phyloP scores from a whole-genome alignment of 305 asterid genomes.

The Fraxinus platypoda region DNA sequence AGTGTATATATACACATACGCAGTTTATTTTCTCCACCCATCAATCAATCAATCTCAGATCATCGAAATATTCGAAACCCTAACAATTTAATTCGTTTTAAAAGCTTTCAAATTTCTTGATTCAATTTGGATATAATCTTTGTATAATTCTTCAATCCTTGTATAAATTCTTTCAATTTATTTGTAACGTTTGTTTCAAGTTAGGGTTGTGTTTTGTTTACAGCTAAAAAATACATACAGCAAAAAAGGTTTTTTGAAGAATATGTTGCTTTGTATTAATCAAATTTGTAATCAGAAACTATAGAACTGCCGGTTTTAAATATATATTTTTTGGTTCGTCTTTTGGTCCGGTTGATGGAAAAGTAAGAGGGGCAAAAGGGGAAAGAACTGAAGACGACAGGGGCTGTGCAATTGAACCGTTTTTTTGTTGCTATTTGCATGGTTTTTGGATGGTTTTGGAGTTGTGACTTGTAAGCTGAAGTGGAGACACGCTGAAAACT shows the following conservation, averaged over 20 bases:
- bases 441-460: background rate
- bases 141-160: constrained; percentile 26
- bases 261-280: background rate
- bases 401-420: background rate
- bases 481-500: background rate
- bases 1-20: background rate
- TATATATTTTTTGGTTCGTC: background rate
- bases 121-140: constrained; percentile 39
- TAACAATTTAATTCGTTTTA: constrained; percentile 28
- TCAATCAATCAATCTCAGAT: background rate
- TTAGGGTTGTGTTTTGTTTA: background rate
- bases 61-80: constrained; percentile 36
- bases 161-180: constrained; percentile 19
- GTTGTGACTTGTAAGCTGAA: background rate
- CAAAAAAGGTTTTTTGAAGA: background rate
- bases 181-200: background rate
- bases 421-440: background rate
- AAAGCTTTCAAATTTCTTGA: constrained; percentile 30
- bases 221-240: background rate
- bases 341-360: background rate
- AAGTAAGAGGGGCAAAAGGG: background rate
- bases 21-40: background rate
- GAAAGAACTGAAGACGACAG: background rate
- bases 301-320: background rate
- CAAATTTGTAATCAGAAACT: background rate